Base-by-base conservation (phyloP, 2,329 filamentous ascomycete species). In the Pezizomycotina sp. region DNA sequence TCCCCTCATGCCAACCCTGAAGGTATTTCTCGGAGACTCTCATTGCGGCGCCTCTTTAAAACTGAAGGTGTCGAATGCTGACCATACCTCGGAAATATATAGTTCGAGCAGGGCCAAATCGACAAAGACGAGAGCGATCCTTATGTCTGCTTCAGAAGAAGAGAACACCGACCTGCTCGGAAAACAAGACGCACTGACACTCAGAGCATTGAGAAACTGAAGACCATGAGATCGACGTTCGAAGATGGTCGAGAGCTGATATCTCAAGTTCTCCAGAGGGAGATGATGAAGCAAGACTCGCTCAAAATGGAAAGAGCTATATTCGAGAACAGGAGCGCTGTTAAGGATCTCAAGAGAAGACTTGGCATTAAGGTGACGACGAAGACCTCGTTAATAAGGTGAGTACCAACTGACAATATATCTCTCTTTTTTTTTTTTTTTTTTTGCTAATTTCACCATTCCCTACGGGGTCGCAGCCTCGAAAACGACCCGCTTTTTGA, bases 41-140 rank as follows among this genome's bases (percentile, higher is more conserved):
- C 36, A 20, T n/a, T 28, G 25, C 25, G 28, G 4, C 21, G 21
- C 18, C 18, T 5, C 6, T 9, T 21, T 12, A 18, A 30, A 6
- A 27, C 29, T 31, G 36, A 27, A 19, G 12, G 6, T 34, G 12
- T 9, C 25, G 15, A 29, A 16, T 42, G 29, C 16, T 33, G 10
- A 8, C n/a, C n/a, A n/a, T 16, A 15, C 12, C 23, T 43, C 51
- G 54, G 36, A 52, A 47, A 23, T 24, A 25, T 31, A 35, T 52
- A 65, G 62, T 89, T 92, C 48, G 89, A 98, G 62, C 91, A 76
- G 29, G 82, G 89, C 46, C 78, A 82, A 55, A 39, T 43, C 32
- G 86, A 95, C 48, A 91, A 77, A 43, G 89, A 98, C 57, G 89
- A 98, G 55, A 73, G 80, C 51, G 89, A 98, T 59, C 89, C 89